Base-by-base conservation (phyloP, 345 rosid genomes). In the Gossypium thurberi region DNA sequence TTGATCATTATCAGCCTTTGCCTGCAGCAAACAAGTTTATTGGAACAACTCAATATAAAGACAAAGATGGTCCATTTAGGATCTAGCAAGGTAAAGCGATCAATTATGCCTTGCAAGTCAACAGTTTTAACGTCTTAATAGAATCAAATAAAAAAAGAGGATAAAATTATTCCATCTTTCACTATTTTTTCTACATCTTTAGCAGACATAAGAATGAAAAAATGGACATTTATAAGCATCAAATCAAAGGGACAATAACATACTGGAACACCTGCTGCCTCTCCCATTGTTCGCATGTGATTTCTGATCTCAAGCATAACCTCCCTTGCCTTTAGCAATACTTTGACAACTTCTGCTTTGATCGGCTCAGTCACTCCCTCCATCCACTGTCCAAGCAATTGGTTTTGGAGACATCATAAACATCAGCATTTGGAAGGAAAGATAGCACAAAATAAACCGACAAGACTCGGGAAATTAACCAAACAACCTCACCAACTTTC, bases 181-280 rank as follows among this genome's bases (percentile, higher is more conserved):
- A 21, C 40, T 21, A 65, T 46, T 44, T 44, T 21, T 44, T 46
- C 18, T 1, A 46, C 56, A 25, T 73, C 55, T 47, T n/a, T 58
- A 7, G 8, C 10, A 14, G 13, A 44, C 25, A 44, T 25, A 3
- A 10, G 11, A 55, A 64, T 28, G 66, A 77, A 75, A 20, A 65
- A 65, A 5, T 20, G n/a, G 69, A 65, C 28, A 65, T 65, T 43
- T 40, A 65, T 12, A 43, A 62, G 25, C 69, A 26, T 28, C 12
- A 23, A 28, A 10, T 62, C 21, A 48, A 52, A 62, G 64, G 23
- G 51, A 58, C 18, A 51, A 71, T 47, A 73, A 75, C 87, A 18
- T 82, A 92, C 98, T 56, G 98, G 96, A 66, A 94, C 85, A 72
- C 86, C 87, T 50, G 96, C 97, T 76, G 91, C 90, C 83, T 90